Base-by-base conservation (phyloP, 805 yeast genomes). In the Hanseniaspora pseudoguilliermondii region DNA sequence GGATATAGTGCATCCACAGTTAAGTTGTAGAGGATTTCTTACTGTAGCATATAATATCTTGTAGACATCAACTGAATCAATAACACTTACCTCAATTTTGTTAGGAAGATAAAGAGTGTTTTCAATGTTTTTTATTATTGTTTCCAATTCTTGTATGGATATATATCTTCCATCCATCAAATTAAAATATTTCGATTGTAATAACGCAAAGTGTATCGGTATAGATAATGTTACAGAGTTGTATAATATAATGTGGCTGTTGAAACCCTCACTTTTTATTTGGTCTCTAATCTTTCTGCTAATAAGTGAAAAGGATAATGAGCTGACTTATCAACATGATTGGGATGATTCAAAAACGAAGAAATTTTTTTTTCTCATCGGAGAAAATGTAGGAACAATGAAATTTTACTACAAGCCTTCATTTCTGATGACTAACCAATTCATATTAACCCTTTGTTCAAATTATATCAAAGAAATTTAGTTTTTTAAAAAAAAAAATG, bases 81-180 rank as follows among this genome's bases (percentile, higher is more conserved):
- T 46, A 16, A 50, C 57, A 38, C 60, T 56, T 15, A 55, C 41
- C 38, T 63, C 62, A 41, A 62, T 57, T 10, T 62, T 55, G 18
- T 59, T 60, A 20, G 70, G 70, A 18, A 66, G 60, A 52, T 62
- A 63, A 27, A 66, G 53, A 49, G 61, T 58, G 23, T 62, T 65
- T 51, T 64, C 66, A 40, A 66, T 50, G 23, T 64, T 64, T 11
- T 58, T 49, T n/a, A 64, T 44, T 10, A 63, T 46, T 15, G 49
- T 49, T n/a, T 47, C 42, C 32, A 58, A 38, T 16, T 58, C 59
- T 9, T 40, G 27, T 15, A 36, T 20, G 18, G 16, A 20, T 20
- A 54, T 44, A 23, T 21, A 13, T n/a, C 6, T 15, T 21, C 13
- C 21, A 29, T 9, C 32, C 52, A 48, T 48, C 25, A 3, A 23